Base-by-base conservation (phyloP, 2,329 filamentous ascomycete genomes). In the Botrytis hyacinthi region DNA sequence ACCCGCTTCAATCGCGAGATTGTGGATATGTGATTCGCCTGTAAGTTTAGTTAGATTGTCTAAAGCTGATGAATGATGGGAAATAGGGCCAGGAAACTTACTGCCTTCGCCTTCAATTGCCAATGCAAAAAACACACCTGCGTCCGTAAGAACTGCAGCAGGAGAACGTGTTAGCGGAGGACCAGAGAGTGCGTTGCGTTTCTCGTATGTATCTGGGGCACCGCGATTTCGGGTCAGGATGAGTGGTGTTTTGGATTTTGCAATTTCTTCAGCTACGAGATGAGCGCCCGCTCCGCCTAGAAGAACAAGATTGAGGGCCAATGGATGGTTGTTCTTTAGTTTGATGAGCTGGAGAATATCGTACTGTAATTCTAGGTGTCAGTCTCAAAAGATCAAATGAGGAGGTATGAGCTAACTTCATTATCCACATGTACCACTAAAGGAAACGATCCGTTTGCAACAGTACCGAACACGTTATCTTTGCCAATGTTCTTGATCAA, bases 141-240 rank as follows among this genome's bases (percentile, higher is more conserved):
- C 83, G 54, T 83, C 83, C 22, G 77, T 76, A 26, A 86, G 78
- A 1, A 83, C 78, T 16, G 82, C 80, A 1, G 83, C 83, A 1
- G 83, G 79, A 59, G 81, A 83, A 44, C 77, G 80, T 7, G 79
- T 82, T 6, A 86, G 80, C 4, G 85, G 85, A 6, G 84, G 84
- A 0, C 84, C 84, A 0, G 82, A 78, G 0, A 85, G 79, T 4
- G 80, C 78, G 61, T 83, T 80, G 18, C 80, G 80, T 59, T 81
- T 82, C 10, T 83, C 81, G 78, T 82, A 85, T 22, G 59, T 73
- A 57, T 80, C 78, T 0, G 81, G 80, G 8, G 77, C 82, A 1
- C 80, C 79, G 4, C 83, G 82, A 59, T 80, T 81, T 22, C 79
- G 80, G n/a, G 83, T 82, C 4, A 86, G 78, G 37, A 86, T 84